Conservation (phyloP, 2,329 filamentous ascomycete genomes). For the Monosporascus sp. region DNA sequence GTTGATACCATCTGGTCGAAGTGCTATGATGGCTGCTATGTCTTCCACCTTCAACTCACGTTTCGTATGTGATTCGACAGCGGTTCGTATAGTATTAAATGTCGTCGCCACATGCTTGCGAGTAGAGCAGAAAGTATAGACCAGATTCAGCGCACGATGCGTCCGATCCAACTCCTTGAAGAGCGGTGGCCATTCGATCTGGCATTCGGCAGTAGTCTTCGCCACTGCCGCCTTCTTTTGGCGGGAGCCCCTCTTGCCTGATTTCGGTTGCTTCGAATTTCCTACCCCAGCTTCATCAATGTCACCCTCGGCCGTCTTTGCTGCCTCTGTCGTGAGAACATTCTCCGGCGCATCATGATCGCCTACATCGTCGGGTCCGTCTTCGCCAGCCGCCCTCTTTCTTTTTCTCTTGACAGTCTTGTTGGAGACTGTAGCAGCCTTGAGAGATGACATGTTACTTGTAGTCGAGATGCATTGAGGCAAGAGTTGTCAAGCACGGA, state of each 20-base stretch:
- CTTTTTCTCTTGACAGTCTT: constrained; percentile 31
- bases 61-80: constrained; percentile 80
- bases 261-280: constrained; percentile 1
- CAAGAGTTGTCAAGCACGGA: background rate
- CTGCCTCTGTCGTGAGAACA: constrained; percentile 3
- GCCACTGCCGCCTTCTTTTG: constrained; percentile 13
- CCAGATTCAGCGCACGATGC: constrained; percentile 81
- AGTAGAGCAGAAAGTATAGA: constrained; percentile 92
- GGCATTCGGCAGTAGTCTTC: constrained; percentile 24
- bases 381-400: constrained; percentile 28
- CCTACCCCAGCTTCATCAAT: background rate
- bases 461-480: constrained; percentile 23
- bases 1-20: constrained; percentile 73
- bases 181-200: constrained; percentile 63
- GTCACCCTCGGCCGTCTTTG: background rate
- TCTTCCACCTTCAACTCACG: constrained; percentile 67
- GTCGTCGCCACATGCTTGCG: constrained; percentile 90
- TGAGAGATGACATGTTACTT: constrained; percentile 38
- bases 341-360: background rate
- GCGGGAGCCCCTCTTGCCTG: constrained; percentile 5
- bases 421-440: constrained; percentile 44
- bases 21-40: constrained; percentile 72
- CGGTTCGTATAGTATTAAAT: constrained; percentile 77
- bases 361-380: constrained; percentile 8
- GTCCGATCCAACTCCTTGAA: constrained; percentile 71